phyloP scores from a whole-genome alignment of 371 early-diverging fungal genomes.

The Cokeromyces recurvatus region DNA sequence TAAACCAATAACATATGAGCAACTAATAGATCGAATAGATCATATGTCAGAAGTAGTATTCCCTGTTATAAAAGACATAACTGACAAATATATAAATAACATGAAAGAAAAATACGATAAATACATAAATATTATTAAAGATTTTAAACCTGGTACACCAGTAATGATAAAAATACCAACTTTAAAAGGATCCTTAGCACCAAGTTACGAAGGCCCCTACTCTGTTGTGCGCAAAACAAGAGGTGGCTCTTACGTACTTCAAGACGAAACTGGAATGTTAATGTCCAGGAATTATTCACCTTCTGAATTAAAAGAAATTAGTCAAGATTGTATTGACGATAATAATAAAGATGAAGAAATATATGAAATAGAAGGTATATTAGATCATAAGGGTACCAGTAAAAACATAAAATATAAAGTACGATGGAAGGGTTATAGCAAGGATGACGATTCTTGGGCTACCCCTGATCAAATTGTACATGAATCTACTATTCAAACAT shows the following conservation, averaged over 20 bases:
- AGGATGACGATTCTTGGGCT: conserved; percentile 5
- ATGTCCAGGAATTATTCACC: background rate
- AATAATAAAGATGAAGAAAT: background rate
- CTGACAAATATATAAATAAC: background rate
- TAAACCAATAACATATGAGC: conserved; percentile 4
- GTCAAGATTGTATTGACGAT: conserved; percentile 8
- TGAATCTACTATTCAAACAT: background rate
- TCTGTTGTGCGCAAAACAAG: conserved; percentile 3
- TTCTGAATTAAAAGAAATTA: conserved; percentile 2
- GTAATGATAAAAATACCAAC: background rate
- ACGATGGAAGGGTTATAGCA: conserved; percentile 12
- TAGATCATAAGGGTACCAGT: conserved; percentile 3
- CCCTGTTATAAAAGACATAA: conserved; percentile 8
- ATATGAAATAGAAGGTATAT: background rate
- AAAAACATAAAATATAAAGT: conserved; percentile 4
- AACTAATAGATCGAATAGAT: conserved; percentile 4
- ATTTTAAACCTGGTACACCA: background rate
- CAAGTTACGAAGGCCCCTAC: conserved; percentile 2
- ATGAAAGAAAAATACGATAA: conserved; percentile 1
- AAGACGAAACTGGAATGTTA: background rate
- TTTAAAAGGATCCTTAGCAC: background rate
- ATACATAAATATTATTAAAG: background rate
- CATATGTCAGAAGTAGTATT: conserved; percentile 20
- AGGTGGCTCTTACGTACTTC: conserved; percentile 2
- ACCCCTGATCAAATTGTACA: conserved; percentile 2